These are phyloP conservation scores for Cicer judaicum DNA, from an alignment of 306 rosid genomes.

Conservation along the genomic window DNA sequence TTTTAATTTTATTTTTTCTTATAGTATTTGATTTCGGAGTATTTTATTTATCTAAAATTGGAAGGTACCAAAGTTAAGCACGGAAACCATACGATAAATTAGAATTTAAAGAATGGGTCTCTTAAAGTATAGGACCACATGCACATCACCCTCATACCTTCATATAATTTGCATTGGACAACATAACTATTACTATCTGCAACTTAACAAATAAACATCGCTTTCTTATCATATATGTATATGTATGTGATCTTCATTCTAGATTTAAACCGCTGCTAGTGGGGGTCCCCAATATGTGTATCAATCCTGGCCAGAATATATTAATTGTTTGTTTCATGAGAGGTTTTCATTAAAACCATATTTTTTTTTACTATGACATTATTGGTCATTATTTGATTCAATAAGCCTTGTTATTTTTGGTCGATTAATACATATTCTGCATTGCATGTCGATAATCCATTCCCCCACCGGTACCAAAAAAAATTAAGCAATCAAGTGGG, in stretches of 20 bases:
- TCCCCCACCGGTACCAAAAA: background rate
- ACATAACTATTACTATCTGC: background rate
- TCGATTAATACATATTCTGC: background rate
- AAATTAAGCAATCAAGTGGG: too few relatives aligned
- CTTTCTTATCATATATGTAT: background rate
- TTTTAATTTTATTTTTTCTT: too few relatives aligned
- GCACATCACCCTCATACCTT: background rate
- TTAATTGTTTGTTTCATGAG: background rate
- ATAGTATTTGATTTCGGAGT: too few relatives aligned
- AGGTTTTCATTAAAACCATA: background rate
- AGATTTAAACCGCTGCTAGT: background rate
- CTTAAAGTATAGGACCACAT: constrained; percentile 1
- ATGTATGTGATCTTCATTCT: constrained; percentile 7
- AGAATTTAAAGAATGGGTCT: background rate
- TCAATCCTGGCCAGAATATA: constrained; percentile 3
- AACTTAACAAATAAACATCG: background rate
- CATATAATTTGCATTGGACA: constrained; percentile 5
- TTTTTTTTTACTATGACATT: background rate
- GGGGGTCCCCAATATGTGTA: background rate
- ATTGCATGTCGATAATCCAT: background rate
- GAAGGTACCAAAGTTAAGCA: background rate
- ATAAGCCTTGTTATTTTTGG: background rate
- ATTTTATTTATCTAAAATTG: background rate
- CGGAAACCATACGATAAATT: background rate
- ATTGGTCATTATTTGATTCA: too few relatives aligned